phyloP scores from a whole-genome alignment of 805 yeast genomes.

The Yarrowia sp. region DNA sequence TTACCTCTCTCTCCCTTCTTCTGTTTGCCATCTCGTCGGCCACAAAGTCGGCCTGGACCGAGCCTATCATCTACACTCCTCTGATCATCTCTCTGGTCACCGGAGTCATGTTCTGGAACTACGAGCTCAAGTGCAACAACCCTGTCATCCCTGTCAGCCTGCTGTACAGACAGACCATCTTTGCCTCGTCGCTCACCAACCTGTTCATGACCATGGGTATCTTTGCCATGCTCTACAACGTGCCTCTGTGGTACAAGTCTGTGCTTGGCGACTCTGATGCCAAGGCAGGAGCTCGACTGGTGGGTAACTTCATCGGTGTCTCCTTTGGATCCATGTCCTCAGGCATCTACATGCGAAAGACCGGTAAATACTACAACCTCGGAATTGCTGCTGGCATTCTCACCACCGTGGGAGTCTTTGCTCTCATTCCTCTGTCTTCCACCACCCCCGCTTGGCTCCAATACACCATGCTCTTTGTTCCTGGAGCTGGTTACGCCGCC shows the following conservation, averaged over 20 bases:
- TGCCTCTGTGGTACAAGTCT: conserved; percentile 70
- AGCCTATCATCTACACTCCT: conserved; percentile 53
- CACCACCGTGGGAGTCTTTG: conserved; percentile 57
- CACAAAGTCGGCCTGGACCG: conserved; percentile 57
- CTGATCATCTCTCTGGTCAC: conserved; percentile 50
- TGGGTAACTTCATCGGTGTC: conserved; percentile 67
- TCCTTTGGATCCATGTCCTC: conserved; percentile 70
- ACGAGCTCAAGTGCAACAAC: conserved; percentile 53
- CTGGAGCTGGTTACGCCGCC: conserved; percentile 71
- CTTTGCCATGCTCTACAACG: conserved; percentile 68
- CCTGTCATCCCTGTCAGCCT: conserved; percentile 56
- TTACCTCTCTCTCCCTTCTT: conserved; percentile 62
- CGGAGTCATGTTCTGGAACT: conserved; percentile 55
- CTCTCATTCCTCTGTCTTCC: conserved; percentile 48
- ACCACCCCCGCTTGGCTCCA: conserved; percentile 50
- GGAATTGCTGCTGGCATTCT: conserved; percentile 55
- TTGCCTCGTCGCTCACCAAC: conserved; percentile 69
- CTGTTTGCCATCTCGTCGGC: conserved; percentile 72
- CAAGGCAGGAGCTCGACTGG: conserved; percentile 60
- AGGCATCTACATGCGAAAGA: conserved; percentile 69
- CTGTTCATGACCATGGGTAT: conserved; percentile 75
- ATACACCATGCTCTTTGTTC: conserved; percentile 56
- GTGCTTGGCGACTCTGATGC: conserved; percentile 62
- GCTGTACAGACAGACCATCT: conserved; percentile 58
- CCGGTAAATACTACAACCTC: conserved; percentile 68